Conservation (phyloP, 2,329 filamentous ascomycete genomes). For the Curvularia sp. region DNA sequence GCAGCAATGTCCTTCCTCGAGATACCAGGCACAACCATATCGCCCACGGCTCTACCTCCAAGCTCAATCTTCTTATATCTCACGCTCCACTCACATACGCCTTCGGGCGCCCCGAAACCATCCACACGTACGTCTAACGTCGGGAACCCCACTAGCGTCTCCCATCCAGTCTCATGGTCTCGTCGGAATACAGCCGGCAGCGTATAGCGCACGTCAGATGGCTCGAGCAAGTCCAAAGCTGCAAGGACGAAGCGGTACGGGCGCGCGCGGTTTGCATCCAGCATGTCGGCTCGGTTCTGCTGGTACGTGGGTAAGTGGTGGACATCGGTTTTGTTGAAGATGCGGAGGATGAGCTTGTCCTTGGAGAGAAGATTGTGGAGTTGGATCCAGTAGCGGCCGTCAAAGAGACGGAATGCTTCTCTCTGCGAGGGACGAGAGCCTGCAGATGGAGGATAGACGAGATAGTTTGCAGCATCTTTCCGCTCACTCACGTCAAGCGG, state of each 20-base stretch:
- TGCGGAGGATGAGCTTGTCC: conserved; percentile 50
- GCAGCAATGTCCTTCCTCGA: conserved; percentile 14
- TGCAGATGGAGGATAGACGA: conserved; percentile 22
- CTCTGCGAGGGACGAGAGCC: neutral
- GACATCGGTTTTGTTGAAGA: conserved; percentile 30
- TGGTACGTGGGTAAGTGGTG: conserved; percentile 10
- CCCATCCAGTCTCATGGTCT: conserved; percentile 21
- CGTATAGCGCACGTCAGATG: conserved; percentile 28
- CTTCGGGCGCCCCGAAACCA: conserved; percentile 16
- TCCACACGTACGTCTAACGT: conserved; percentile 30
- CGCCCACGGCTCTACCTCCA: conserved; percentile 5
- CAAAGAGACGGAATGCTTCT: conserved; percentile 58
- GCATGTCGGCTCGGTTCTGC: conserved; percentile 1
- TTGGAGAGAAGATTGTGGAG: conserved; percentile 47
- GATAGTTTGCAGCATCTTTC: neutral
- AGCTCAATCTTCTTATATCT: conserved; percentile 39
- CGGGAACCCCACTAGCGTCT: conserved; percentile 34
- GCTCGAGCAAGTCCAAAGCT: conserved; percentile 29
- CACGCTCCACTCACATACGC: conserved; percentile 29
- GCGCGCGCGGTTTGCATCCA: neutral
- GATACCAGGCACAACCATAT: conserved; percentile 21
- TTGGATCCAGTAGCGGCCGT: conserved; percentile 64
- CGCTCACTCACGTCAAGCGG: conserved; percentile 21
- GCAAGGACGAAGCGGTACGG: conserved; percentile 22
- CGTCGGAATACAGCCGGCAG: conserved; percentile 36